Evolutionary conservation across 306 rosid genomes (phyloP), one percentile per base, ranked within the genome.

Genomic region (Gastrolobium villosum): DNA sequence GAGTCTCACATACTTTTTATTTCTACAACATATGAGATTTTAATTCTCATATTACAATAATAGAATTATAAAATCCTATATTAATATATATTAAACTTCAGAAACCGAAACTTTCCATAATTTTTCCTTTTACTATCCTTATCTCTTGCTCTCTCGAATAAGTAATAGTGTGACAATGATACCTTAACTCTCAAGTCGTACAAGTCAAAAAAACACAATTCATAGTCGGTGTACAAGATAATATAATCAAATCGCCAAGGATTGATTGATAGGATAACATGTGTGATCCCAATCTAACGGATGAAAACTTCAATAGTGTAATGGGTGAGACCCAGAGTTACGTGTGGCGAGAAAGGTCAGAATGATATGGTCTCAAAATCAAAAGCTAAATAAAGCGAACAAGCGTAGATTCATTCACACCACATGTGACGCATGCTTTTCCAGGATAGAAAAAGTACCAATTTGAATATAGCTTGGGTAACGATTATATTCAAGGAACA

Each of bases 211-310:
- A 7, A 68, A 26, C 44, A 48, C 5, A 46, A 4, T 63, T 68
- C 26, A 43, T 48, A 1, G 57, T 68, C 74, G 43, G 56, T 46
- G 30, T 7, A 31, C 5, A 46, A 69, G 76, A 68, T 67, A 56
- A 68, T 35, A 68, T 67, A 67, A 41, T 65, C 13, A 66, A 69
- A 35, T 68, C 20, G 30, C 20, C 35, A 39, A 43, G 11, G 2
- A 30, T 28, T 28, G 7, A 49, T 60, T 59, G 55, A 36, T 11
- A 36, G 10, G 5, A 6, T 15, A 6, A 77, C 76, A 35, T 31
- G 70, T 69, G 70, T 57, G 26, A 57, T 78, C 43, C 63, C 54
- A 59, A 43, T 65, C 63, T 35, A 69, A 69, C 4, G 20, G 46
- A 56, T 57, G 62, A 26, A 46, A 20, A 6, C 3, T 63, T 43